phyloP scores from a whole-genome alignment of 495 filamentous ascomycete genomes.

The Penicillium malachiteum region DNA sequence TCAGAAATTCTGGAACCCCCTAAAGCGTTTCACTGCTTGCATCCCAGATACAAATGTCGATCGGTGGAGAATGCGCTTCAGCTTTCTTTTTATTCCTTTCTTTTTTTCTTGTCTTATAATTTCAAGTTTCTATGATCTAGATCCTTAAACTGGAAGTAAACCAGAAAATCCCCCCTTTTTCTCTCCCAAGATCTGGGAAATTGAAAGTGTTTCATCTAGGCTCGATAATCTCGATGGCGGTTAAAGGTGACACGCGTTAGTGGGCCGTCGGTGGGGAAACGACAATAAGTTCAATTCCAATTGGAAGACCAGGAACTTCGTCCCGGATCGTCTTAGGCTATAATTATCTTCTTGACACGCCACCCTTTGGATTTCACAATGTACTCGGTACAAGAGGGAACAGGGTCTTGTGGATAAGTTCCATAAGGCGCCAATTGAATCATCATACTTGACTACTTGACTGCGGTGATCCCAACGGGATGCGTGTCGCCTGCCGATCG shows the following conservation, averaged over 20 bases:
- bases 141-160: too few species aligned
- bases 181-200: neutral
- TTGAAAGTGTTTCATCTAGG: constrained; percentile 13
- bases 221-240: constrained; percentile 8
- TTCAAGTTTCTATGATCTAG: too few species aligned
- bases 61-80: constrained; percentile 21
- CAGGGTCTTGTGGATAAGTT: constrained; percentile 1
- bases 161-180: neutral
- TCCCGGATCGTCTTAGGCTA: constrained; percentile 10
- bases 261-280: constrained; percentile 21
- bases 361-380: neutral
- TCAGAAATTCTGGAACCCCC: constrained; percentile 16
- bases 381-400: constrained; percentile 2
- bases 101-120: neutral
- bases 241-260: constrained; percentile 31
- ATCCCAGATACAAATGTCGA: constrained; percentile 18
- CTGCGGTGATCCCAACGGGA: neutral
- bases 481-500: constrained; percentile 1
- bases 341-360: constrained; percentile 12
- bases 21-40: constrained; percentile 26
- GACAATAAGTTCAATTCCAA: constrained; percentile 9
- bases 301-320: constrained; percentile 21
- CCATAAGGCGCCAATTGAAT: neutral
- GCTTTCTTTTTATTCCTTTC: neutral
- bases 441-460: neutral